Base-by-base conservation (phyloP, 805 yeast genomes). In the Metschnikowia arizonensis region DNA sequence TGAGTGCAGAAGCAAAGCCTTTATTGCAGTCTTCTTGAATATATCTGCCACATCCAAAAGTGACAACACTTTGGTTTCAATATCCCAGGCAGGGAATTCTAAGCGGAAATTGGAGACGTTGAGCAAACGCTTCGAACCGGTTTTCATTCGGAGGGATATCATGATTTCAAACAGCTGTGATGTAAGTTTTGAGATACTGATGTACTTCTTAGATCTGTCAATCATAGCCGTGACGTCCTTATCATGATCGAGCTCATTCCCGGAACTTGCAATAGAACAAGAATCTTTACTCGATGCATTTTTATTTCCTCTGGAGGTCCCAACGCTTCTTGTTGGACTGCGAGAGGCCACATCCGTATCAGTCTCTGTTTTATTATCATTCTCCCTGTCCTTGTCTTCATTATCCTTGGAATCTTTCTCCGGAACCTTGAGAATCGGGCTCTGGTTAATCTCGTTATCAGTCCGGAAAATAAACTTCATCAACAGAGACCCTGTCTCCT, bases 171-270 rank as follows among this genome's bases (percentile, higher is more conserved):
- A 53, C 44, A 53, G 49, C 25, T 42, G 49, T 15, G 50, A 52
- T 2, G 41, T 40, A 30, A 91, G 72, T 12, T 77, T 66, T 19
- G 80, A 78, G 48, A 90, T 78, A 53, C 86, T 83, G 62, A 85
- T 72, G 59, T 78, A 87, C 46, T 78, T 79, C 23, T 86, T 77
- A 0, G 97, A 88, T 39, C 97, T 69, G 36, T 72, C 65, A 4
- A 88, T 65, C 96, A 91, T 88, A 50, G 78, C 76, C 21, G 79
- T 62, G 18, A 69, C 56, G 17, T 70, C 57, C 4, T 42, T 41
- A 11, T 50, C 48, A 15, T 40, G 48, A 23, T 45, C 53, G 10
- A 26, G 39, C 1, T 21, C 25, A 15, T 39, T 33, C 12, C 40
- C 44, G 3, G 45, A 25, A 14, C 45, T 38, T 4, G 49, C 34